Evolutionary conservation across 768 basidiomycete genomes (phyloP).

Genomic region (Cystobasidium ongulense): DNA sequence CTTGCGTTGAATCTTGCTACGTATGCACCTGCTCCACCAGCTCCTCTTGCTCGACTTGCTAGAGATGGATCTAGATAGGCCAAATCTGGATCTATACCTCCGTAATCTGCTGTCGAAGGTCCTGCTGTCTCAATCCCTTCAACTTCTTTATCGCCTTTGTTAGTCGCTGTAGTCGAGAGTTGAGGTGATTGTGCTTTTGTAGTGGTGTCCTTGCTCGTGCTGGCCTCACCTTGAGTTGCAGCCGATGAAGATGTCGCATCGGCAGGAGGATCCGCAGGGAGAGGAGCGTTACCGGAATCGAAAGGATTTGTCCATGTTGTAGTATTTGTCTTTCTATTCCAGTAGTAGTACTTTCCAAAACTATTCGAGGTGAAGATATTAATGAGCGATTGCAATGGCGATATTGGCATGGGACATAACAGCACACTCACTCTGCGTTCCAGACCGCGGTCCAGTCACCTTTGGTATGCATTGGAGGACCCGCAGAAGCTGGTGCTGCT

Average conservation of each 20-base stretch:
- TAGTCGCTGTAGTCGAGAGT: background rate
- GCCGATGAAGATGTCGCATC: background rate
- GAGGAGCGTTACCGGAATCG: background rate
- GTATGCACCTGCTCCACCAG: conserved; percentile 1
- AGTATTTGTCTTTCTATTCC: conserved; percentile 23
- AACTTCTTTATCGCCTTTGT: background rate
- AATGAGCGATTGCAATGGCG: background rate
- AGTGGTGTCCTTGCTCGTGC: background rate
- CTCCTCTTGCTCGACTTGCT: conserved; percentile 1
- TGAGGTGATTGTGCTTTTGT: background rate
- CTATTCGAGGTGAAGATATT: background rate
- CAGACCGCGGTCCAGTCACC: conserved; percentile 30
- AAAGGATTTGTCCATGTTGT: conserved; percentile 33
- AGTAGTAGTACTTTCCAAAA: conserved; percentile 31
- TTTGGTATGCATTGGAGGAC: background rate
- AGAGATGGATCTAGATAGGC: conserved; percentile 32
- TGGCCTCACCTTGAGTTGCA: background rate
- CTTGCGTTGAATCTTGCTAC: conserved; percentile 30
- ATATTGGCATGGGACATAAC: background rate
- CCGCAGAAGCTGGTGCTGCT: background rate
- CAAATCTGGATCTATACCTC: conserved; percentile 33
- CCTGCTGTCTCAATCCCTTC: background rate
- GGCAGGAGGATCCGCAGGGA: background rate
- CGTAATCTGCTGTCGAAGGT: conserved; percentile 8
- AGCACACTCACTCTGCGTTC: conserved; percentile 21